phyloP scores from a whole-genome alignment of 352 stramenopile species.

The Thraustochytrium sp. region DNA sequence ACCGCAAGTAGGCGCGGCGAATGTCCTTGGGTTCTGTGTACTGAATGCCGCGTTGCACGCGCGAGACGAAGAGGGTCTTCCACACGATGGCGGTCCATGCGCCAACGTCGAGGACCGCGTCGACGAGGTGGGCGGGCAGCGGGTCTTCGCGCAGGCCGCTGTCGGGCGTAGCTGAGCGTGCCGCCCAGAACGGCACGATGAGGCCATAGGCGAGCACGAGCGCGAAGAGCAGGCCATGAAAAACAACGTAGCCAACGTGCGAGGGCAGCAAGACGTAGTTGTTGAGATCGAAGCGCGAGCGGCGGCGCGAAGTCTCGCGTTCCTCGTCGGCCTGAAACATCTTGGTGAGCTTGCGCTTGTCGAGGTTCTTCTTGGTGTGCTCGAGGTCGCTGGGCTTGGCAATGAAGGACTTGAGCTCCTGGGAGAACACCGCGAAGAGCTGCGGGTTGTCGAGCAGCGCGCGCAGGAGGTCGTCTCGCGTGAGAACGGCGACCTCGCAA shows the following conservation, averaged over 20 bases:
- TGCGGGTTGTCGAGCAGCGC: constrained; percentile 6
- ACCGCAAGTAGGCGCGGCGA: background rate
- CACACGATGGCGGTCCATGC: background rate
- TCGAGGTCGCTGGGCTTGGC: constrained; percentile 23
- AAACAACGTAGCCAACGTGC: background rate
- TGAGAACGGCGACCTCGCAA: background rate
- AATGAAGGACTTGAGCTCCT: background rate
- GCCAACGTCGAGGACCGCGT: background rate
- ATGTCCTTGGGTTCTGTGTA: background rate
- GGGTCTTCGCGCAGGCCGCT: background rate
- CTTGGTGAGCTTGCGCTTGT: constrained; percentile 40
- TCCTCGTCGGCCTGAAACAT: constrained; percentile 7
- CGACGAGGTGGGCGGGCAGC: no score
- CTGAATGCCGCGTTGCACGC: background rate
- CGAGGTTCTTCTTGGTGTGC: constrained; percentile 30
- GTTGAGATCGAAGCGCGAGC: background rate
- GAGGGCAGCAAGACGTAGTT: background rate
- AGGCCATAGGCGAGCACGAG: background rate
- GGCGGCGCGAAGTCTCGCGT: background rate
- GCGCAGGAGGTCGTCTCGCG: background rate
- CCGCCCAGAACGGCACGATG: background rate
- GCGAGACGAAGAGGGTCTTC: background rate
- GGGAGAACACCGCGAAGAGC: background rate
- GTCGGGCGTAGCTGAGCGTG: background rate
- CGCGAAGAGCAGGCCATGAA: background rate